These are phyloP conservation scores for Trichoderma brevicompactum DNA, from an alignment of 2,329 filamentous ascomycete species.

Conservation along the genomic window DNA sequence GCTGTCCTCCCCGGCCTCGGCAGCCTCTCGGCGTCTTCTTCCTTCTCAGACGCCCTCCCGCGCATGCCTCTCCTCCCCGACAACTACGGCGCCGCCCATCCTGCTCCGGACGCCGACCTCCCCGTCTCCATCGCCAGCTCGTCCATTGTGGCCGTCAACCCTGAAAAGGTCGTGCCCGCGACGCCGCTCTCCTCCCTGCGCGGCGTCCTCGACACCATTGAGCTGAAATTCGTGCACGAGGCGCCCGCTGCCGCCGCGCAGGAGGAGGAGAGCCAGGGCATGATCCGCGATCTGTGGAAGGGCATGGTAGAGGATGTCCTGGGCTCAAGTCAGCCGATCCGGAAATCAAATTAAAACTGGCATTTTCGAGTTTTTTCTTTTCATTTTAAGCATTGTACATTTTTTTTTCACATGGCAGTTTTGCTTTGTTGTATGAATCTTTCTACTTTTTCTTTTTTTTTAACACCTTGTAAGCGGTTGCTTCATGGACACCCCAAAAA, in stretches of 20 bases:
- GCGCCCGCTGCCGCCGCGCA: conserved; percentile 32
- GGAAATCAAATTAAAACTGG: conserved; percentile 10
- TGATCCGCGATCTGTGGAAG: conserved; percentile 60
- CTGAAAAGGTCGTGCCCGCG: conserved; percentile 55
- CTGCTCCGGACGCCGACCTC: conserved; percentile 49
- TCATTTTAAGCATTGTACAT: conserved; percentile 4
- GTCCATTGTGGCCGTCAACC: conserved; percentile 61
- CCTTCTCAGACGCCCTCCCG: conserved; percentile 40
- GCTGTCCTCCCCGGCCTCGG: conserved; percentile 56
- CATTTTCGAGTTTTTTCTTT: background rate
- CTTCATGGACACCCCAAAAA: background rate
- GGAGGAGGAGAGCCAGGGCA: conserved; percentile 45
- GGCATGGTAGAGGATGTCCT: conserved; percentile 59
- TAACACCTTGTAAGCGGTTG: conserved; percentile 3
- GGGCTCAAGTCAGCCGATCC: conserved; percentile 34
- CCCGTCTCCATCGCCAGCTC: conserved; percentile 52
- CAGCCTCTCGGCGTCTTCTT: conserved; percentile 41
- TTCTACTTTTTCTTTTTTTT: conserved; percentile 13
- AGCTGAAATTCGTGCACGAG: conserved; percentile 58
- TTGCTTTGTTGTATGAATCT: conserved; percentile 4
- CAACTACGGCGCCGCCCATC: conserved; percentile 54
- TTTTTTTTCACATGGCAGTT: conserved; percentile 8
- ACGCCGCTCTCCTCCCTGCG: conserved; percentile 62
- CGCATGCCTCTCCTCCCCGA: conserved; percentile 66
- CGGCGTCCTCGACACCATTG: conserved; percentile 60